Evolutionary conservation across 805 yeast genomes (phyloP), one percentile per base, ranked within the genome.

Genomic region (Tetrapisispora fleetii): DNA sequence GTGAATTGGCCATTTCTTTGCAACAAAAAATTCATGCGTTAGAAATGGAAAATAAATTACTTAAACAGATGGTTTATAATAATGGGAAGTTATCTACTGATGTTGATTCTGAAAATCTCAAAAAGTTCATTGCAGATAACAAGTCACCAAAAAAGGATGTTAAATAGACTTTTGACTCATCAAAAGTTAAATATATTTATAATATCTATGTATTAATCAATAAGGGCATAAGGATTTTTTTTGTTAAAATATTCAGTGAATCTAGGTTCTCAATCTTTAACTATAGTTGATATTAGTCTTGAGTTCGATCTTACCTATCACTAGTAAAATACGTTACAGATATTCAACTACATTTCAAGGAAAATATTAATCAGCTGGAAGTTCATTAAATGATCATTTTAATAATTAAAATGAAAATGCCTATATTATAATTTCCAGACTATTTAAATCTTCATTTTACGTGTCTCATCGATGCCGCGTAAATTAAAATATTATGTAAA

Each of bases 11-110:
- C 16, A 68, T 72, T 43, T 70, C 71, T 21, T 73, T 89, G 52
- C 95, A 89, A 64, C 74, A 77, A 59, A 81, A 81, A 60, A 79
- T 93, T 50, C 81, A 81, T 65, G 86, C 91, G 48, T 70, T 91
- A 54, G 95, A 90, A 68, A 87, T 88, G 95, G 99, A 91, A 69
- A 91, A 91, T 69, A 78, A 81, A 60, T 74, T 95, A 65, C 74
- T 91, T 57, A 79, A 86, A 68, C 85, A 84, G 62, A 71, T 93
- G 56, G 90, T 91, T 22, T 14, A 85, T 41, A 91, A 88, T 65
- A 85, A 87, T 59, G 83, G 84, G 48, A 80, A 78, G 48, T 54
- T 62, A 27, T 74, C 75, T 53, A 78, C 76, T 48, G 66, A 70
- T 22, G 78, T 75, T 50, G 78, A 79, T 50, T 68, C 80, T 48